phyloP scores from a whole-genome alignment of 129 eudicot genomes.

The Smallanthus sonchifolius region DNA sequence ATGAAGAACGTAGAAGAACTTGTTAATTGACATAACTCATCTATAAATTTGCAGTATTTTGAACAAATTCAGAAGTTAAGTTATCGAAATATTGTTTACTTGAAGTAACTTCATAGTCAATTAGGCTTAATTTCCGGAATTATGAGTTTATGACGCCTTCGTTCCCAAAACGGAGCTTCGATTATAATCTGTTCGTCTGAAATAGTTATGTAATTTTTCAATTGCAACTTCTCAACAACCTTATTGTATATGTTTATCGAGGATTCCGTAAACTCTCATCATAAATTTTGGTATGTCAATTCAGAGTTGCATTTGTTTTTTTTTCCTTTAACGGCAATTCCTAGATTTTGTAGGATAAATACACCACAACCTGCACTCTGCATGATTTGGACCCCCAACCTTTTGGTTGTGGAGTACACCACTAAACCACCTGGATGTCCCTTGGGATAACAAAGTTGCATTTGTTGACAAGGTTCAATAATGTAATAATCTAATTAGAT shows the following conservation, averaged over 20 bases:
- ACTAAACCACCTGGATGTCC: no score
- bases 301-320: no score
- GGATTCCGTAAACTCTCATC: not conserved
- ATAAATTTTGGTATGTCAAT: no score
- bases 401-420: no score
- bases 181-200: not conserved
- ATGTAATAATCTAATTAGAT: not conserved
- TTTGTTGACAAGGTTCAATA: slow-evolving; percentile 4
- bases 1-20: not conserved
- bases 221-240: not conserved
- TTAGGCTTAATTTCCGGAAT: not conserved
- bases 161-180: not conserved
- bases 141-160: not conserved
- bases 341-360: no score
- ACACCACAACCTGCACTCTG: no score
- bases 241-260: not conserved
- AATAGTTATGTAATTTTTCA: not conserved
- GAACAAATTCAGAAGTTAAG: not conserved
- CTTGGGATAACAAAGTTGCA: not conserved
- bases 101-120: not conserved
- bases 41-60: slow-evolving; percentile 2
- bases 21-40: not conserved
- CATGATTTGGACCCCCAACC: no score
- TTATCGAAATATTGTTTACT: not conserved
- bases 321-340: no score